Evolutionary conservation across 306 rosid genomes (phyloP).

Genomic region (Prunus campanulata): DNA sequence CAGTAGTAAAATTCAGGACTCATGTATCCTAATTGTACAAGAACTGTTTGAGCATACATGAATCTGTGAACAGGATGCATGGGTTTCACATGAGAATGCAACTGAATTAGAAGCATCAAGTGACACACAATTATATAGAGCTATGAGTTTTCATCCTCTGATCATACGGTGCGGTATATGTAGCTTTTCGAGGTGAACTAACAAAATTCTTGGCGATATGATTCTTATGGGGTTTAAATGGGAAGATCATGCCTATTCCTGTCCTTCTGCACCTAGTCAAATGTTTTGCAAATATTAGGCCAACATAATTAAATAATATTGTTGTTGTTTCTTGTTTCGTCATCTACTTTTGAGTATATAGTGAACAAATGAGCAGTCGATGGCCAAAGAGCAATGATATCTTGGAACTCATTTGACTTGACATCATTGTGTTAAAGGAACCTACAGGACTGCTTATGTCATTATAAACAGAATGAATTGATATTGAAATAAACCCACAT

Average conservation of each 20-base stretch:
- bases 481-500: neutral
- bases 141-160: conserved; percentile 21
- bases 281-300: neutral
- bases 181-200: conserved; percentile 16
- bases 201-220: neutral
- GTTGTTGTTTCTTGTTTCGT: neutral
- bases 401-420: neutral
- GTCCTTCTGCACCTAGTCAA: neutral
- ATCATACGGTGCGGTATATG: conserved; percentile 23
- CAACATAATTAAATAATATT: neutral
- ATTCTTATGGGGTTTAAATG: neutral
- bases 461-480: neutral
- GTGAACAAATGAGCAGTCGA: neutral
- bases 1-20: neutral
- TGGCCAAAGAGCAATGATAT: neutral
- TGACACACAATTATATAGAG: conserved; percentile 18
- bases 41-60: conserved; percentile 11
- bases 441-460: neutral
- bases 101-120: conserved; percentile 25
- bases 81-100: conserved; percentile 27
- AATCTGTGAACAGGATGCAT: conserved; percentile 22
- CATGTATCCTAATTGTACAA: neutral
- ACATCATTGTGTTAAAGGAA: neutral
- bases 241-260: neutral
- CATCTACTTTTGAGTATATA: neutral